Base-by-base conservation (phyloP, 495 filamentous ascomycete species). In the Chaetomium fimeti region DNA sequence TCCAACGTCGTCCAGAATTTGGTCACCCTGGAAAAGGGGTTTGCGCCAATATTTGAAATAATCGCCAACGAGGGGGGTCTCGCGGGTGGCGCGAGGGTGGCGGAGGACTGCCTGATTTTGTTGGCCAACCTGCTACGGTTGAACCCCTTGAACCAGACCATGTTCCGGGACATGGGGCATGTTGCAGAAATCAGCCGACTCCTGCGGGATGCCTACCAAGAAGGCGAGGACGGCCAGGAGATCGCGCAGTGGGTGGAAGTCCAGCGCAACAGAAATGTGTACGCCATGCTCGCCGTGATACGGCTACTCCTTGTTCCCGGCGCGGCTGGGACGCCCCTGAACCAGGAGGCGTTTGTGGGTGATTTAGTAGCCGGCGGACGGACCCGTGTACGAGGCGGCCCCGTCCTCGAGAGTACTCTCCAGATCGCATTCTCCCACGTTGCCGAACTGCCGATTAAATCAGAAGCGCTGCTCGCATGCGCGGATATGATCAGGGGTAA, bases 91-190 rank as follows among this genome's bases (percentile, higher is more conserved):
- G 92, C 91, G n/a, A 90, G 93, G 57, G 84, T 91, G 28, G 89
- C 96, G 16, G 93, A 96, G 75, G 93, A 98, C 75, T 97, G 94
- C 68, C 81, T 98, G n/a, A 91, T 93, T 43, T 80, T 98, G 57
- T 82, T 98, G 20, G 91, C 91, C 36, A 97, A 97, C 72, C 83
- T 98, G 24, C 79, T 98, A n/a, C 85, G 88, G 49, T 83, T 92
- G 64, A 98, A 97, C 72, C 80, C 87, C 25, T 91, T 93, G 25
- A 98, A 98, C 72, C 95, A 98, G 75, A 93, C 91, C 40, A 89
- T 91, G 66, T 97, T 98, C 72, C 82, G 94, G 55, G 95, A 98
- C 74, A 93, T 89, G 42, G 92, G 91, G 0, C 93, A 88, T 69
- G 85, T 96, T 25, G 82, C 87, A 32, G 88, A 87, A 71, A 75